Conservation (phyloP, 306 rosid species). For the Sophora flavescens region DNA sequence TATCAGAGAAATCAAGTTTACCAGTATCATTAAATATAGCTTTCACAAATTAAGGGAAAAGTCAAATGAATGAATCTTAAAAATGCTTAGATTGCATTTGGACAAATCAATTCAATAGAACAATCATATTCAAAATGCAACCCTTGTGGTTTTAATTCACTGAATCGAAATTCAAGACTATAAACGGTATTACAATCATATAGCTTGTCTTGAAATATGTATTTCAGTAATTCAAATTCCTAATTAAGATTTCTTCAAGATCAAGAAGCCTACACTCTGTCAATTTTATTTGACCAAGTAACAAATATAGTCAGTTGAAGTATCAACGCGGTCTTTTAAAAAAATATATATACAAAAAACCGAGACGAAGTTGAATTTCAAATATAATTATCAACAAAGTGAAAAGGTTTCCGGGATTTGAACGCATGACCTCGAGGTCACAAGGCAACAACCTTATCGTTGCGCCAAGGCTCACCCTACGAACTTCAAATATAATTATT, state of each 20-base stretch:
- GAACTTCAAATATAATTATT: no score
- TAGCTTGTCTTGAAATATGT: not conserved
- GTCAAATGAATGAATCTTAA: not conserved
- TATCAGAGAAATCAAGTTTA: not conserved
- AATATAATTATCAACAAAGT: no score
- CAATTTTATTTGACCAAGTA: not conserved
- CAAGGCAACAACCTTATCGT: no score
- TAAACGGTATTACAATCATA: not conserved
- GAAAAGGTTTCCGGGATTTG: not conserved
- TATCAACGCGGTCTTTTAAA: no score
- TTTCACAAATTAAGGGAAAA: not conserved
- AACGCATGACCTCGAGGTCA: no score
- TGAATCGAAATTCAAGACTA: not conserved
- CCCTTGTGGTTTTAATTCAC: not conserved
- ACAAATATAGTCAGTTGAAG: not conserved
- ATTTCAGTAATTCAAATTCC: conserved; percentile 12
- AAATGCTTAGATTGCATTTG: conserved; percentile 13
- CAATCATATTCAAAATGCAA: conserved; percentile 6
- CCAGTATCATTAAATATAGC: not conserved
- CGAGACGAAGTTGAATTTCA: no score
- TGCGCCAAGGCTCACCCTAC: no score
- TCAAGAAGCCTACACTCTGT: not conserved
- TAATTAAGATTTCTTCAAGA: not conserved
- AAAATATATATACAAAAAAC: no score
- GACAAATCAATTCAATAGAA: conserved; percentile 11